Conservation (phyloP, 768 basidiomycete genomes). For the Phlegmacium glaucopus region DNA sequence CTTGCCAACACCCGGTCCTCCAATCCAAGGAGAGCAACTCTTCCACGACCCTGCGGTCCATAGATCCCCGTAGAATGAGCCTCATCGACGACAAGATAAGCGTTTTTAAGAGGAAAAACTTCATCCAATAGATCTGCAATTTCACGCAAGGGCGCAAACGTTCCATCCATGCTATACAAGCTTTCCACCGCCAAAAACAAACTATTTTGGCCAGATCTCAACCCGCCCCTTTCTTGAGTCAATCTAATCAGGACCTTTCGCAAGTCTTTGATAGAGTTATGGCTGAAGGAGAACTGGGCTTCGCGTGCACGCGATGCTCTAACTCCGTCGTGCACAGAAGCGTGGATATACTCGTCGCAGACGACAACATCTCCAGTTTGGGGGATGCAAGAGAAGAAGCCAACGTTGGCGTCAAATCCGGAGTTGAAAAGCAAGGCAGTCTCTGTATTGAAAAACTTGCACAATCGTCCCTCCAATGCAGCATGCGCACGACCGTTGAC, state of each 20-base stretch:
- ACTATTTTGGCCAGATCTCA: constrained; percentile 38
- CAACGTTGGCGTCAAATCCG: constrained; percentile 90
- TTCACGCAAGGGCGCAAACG: constrained; percentile 68
- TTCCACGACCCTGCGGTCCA: constrained; percentile 71
- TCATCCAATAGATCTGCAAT: constrained; percentile 64
- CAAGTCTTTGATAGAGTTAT: constrained; percentile 65
- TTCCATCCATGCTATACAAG: constrained; percentile 96
- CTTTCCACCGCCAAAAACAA: constrained; percentile 86
- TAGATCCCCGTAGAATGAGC: constrained; percentile 93
- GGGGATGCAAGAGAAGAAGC: constrained; percentile 79
- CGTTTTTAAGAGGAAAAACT: constrained; percentile 58
- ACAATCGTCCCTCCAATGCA: constrained; percentile 68
- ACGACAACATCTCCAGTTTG: constrained; percentile 74
- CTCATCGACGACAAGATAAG: constrained; percentile 83
- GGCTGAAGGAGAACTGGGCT: constrained; percentile 52
- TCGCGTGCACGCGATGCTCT: constrained; percentile 49
- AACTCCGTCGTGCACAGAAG: constrained; percentile 88
- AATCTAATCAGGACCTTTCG: constrained; percentile 40
- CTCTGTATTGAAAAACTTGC: constrained; percentile 54
- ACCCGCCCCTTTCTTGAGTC: constrained; percentile 28
- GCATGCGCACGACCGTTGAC: constrained; percentile 72
- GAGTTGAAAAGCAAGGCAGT: constrained; percentile 86
- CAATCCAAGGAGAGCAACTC: constrained; percentile 68
- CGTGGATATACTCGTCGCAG: constrained; percentile 87
- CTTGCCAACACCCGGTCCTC: constrained; percentile 71